Base-by-base conservation (phyloP, 371 early-diverging fungal species). In the Amoeboaphelidium protococcarum region DNA sequence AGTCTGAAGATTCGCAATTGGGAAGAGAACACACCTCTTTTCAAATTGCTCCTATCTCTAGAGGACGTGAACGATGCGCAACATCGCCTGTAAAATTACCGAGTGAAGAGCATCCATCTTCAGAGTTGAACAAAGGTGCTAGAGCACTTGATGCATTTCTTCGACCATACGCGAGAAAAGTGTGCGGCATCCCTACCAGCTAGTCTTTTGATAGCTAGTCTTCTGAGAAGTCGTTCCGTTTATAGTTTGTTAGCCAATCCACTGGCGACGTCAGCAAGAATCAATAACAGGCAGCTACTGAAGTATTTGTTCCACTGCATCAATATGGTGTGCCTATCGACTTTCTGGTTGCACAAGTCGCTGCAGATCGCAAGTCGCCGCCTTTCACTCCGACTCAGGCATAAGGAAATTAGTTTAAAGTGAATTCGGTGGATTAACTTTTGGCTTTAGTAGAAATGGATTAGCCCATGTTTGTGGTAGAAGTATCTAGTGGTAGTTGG, bases 11-110 rank as follows among this genome's bases (percentile, higher is more conserved):
- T 23, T 6, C n/a, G 42, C 40, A 42, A 26, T 37, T 26, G 19
- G 41, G 40, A 26, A 13, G 52, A 20, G 10, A 56, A 58, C 50
- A 24, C 3, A 23, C 42, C 19, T 21, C 56, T 23, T 37, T 19
- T 16, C 27, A 16, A 16, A 16, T 43, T n/a, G 13, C 48, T 21
- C 13, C 12, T 19, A 47, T 20, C 13, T 12, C 49, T 13, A n/a
- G 16, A 27, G 20, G 21, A 42, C 22, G 20, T 19, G 22, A 4
- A 16, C 42, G 22, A 22, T 13, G n/a, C 4, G 6, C 4, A 42
- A 42, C 20, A 42, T 4, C 10, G 4, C 22, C 20, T 19, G 22
- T 42, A 16, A 19, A 42, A 12, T 19, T 42, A 6, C 21, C 22
- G 6, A 42, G 20, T 4, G 21, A 4, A 16, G 22, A 42, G n/a